Base-by-base conservation (phyloP, 1,284 basidiomycete genomes). In the Leccinum pallidistipes region DNA sequence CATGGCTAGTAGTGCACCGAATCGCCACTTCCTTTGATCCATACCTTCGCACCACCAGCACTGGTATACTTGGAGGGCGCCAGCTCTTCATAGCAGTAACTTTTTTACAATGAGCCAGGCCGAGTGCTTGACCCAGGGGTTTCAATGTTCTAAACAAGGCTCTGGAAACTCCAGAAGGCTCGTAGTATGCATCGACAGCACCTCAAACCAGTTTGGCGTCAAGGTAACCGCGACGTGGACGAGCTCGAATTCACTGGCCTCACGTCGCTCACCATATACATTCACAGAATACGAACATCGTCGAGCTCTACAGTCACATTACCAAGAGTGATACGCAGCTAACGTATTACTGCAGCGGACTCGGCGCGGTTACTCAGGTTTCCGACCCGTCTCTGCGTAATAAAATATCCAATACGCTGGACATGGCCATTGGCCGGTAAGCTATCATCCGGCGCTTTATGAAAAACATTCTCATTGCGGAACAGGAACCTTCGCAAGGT, bases 121-220 rank as follows among this genome's bases (percentile, higher is more conserved):
- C 31, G 31, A 32, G 31, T 53, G 47, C 1, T 56, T 40, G 24
- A 40, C 45, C 5, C 66, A 38, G 2, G 40, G 34, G 3, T 64
- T 45, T 57, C 55, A 59, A 32, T 71, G 66, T 55, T 11, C 43
- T 0, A 49, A 56, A 24, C 31, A n/a, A 9, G 5, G 27, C 3
- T 16, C 12, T 3, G 49, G 21, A 14, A 54, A 16, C 53, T 66
- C 64, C 1, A 57, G 76, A 43, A 77, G 75, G 49, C 69, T 77
- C 24, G 69, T 78, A 0, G 68, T 77, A 31, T 77, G 76, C 63
- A 77, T 78, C 18, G 77, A 77, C 24, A 77, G 77, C 21, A 79
- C 77, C 3, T 70, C 76, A 1, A 77, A 79, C 54, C 70, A 71
- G 51, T 77, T 76, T 61, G 66, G 75, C 3, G 56, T 24, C 31